Conservation (phyloP, 768 basidiomycete species). For the Erythrobasidium yunnanense region DNA sequence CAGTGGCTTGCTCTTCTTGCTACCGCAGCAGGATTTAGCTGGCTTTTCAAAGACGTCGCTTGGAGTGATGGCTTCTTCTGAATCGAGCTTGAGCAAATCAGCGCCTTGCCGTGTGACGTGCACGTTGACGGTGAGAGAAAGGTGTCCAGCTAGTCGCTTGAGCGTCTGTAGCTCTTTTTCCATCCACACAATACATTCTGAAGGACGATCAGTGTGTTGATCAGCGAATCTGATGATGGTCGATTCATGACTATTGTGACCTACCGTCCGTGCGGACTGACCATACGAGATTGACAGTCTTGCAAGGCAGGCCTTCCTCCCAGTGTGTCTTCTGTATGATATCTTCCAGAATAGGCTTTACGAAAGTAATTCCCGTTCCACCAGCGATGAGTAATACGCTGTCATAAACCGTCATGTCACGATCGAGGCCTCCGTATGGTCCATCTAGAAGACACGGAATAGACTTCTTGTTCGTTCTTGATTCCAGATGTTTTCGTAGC, state of each 20-base stretch:
- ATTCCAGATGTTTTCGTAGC: slow-evolving; percentile 5
- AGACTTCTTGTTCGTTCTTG: background rate
- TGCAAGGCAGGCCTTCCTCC: background rate
- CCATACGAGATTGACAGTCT: slow-evolving; percentile 3
- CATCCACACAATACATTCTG: slow-evolving; percentile 11
- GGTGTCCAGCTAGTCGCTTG: background rate
- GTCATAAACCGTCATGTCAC: slow-evolving; percentile 29
- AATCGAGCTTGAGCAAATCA: slow-evolving; percentile 2
- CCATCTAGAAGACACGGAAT: slow-evolving; percentile 37
- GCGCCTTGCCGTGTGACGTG: slow-evolving; percentile 13
- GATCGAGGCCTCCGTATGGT: slow-evolving; percentile 33
- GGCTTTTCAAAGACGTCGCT: background rate
- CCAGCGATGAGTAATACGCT: slow-evolving; percentile 33
- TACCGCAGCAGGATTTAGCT: background rate
- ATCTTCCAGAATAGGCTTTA: slow-evolving; percentile 8
- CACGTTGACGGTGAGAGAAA: background rate
- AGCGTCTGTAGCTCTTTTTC: background rate
- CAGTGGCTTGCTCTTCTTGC: background rate
- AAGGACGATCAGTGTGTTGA: background rate
- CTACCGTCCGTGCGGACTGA: slow-evolving; percentile 10
- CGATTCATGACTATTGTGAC: background rate
- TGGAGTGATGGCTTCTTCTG: background rate
- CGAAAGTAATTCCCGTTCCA: slow-evolving; percentile 32
- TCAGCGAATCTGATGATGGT: background rate
- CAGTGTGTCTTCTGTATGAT: background rate